Base-by-base conservation (phyloP, 441 rosid genomes). In the Populus hybrid region DNA sequence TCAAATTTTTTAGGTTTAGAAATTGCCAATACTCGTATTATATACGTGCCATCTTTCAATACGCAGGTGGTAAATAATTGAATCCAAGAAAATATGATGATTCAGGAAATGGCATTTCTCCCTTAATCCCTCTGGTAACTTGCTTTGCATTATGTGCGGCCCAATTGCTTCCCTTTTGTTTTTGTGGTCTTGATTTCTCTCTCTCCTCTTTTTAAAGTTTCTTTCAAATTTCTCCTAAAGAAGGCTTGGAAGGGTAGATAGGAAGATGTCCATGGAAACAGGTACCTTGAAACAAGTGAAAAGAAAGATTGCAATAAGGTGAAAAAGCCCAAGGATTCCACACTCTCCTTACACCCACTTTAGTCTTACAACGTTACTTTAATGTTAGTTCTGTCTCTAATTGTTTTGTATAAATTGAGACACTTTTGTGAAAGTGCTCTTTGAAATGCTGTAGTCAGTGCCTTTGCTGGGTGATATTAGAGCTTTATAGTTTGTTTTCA, bases 31-130 rank as follows among this genome's bases (percentile, higher is more conserved):
- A n/a, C 36, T 63, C 40, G 24, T 68, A 29, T 31, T 63, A 20
- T 21, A 53, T 56, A 9, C 20, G 20, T 36, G 18, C 12, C 72
- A 1, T 63, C 12, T 75, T 28, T 24, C 38, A 16, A 26, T 31
- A 31, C 81, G 83, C 91, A 88, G 91, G 85, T 68, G 82, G 84
- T 9, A 86, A 86, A 83, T 88, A 73, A 85, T 64, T 24, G n/a
- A 71, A 21, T 40, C 6, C 26, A 26, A 69, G 65, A 7, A 72
- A 68, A 53, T 26, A 71, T 73, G 12, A 68, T 53, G 16, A 20
- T 24, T 69, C 65, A 73, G 72, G 64, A 72, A 72, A 33, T 72
- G 45, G 29, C 20, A 36, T 14, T 4, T 6, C 23, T 20, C 65
- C 68, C 18, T 24, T 29, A 3, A 45, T 3, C 31, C 31, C 4